Conservation (phyloP, 768 basidiomycete genomes). For the Tricholoma matsutake region DNA sequence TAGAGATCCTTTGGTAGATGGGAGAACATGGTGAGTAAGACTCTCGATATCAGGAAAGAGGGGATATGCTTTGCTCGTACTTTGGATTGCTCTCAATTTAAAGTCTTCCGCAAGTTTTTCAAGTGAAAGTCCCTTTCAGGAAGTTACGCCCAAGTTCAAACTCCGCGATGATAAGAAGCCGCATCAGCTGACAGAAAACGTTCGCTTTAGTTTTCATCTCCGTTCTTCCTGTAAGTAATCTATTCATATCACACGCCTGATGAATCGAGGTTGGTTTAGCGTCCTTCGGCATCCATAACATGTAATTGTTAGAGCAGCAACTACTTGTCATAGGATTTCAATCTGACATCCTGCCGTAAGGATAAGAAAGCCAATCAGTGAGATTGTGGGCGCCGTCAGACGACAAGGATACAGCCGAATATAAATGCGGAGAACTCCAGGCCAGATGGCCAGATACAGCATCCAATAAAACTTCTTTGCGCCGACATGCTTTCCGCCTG, state of each 20-base stretch:
- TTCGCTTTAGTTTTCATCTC: background rate
- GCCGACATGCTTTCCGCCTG: background rate
- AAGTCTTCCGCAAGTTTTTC: background rate
- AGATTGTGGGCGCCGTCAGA: background rate
- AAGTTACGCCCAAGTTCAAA: background rate
- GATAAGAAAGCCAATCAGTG: background rate
- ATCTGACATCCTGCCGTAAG: background rate
- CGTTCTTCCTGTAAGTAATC: background rate
- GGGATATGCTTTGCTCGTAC: background rate
- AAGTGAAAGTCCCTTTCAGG: background rate
- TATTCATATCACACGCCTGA: background rate
- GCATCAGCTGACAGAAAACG: background rate
- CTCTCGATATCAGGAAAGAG: background rate
- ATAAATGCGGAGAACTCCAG: background rate
- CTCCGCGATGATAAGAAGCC: background rate
- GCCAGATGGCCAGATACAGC: background rate
- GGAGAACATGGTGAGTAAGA: slow-evolving; percentile 6
- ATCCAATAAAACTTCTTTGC: background rate
- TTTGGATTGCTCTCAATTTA: background rate
- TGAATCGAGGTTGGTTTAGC: background rate
- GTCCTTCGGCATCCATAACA: background rate
- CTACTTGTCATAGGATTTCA: too few species aligned
- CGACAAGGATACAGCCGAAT: background rate
- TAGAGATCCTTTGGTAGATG: slow-evolving; percentile 34
- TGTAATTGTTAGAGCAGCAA: background rate